These are phyloP conservation scores for Diaporthe batatas DNA, from an alignment of 2,329 filamentous ascomycete species.

Conservation along the genomic window DNA sequence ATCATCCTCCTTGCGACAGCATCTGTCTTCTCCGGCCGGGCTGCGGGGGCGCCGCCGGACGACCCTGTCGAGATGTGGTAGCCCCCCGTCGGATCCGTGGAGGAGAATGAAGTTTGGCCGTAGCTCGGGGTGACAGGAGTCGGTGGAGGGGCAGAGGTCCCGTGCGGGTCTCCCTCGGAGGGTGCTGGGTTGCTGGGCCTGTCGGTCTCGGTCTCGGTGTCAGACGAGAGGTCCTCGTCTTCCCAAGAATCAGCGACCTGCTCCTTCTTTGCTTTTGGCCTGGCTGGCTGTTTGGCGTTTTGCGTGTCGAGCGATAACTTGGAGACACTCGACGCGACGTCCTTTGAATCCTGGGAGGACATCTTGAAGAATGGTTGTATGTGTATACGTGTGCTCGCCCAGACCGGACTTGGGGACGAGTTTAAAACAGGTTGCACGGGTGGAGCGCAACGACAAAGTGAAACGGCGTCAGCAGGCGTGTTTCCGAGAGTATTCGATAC, in stretches of 20 bases:
- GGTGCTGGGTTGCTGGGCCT: conserved; percentile 46
- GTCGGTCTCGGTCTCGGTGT: conserved; percentile 54
- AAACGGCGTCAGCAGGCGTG: conserved; percentile 3
- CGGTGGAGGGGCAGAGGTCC: conserved; percentile 69
- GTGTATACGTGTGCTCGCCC: conserved; percentile 8
- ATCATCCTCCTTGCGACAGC: conserved; percentile 92
- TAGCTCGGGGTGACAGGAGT: conserved; percentile 73
- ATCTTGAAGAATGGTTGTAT: conserved; percentile 32
- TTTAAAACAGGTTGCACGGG: conserved; percentile 10
- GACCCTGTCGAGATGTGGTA: conserved; percentile 7
- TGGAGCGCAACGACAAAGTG: neutral
- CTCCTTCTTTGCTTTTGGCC: conserved; percentile 53
- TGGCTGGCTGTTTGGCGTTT: conserved; percentile 45
- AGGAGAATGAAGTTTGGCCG: conserved; percentile 42
- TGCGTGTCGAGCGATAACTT: conserved; percentile 50
- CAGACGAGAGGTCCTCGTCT: conserved; percentile 71
- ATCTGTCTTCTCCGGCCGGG: conserved; percentile 90
- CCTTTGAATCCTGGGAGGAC: conserved; percentile 37
- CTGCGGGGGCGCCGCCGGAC: conserved; percentile 33
- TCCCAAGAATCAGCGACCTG: conserved; percentile 81
- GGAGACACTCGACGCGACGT: conserved; percentile 45
- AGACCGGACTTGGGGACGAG: neutral
- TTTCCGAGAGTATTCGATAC: neutral
- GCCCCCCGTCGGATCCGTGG: conserved; percentile 32
- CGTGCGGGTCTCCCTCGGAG: conserved; percentile 44